Evolutionary conservation across 768 basidiomycete species (phyloP).

Genomic region (Suillus placidus): DNA sequence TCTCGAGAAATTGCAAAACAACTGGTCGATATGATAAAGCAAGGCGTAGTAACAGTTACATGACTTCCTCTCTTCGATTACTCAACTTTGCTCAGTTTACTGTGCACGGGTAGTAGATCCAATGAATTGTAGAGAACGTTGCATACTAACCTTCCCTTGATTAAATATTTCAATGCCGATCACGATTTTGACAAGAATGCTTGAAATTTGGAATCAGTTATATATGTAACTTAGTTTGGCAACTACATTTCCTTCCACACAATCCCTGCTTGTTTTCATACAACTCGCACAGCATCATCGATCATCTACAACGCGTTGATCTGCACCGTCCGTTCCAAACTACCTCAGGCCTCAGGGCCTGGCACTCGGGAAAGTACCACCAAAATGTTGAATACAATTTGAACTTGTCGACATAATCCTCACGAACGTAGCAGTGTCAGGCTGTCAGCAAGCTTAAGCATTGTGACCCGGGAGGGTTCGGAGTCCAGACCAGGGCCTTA

Average conservation of each 20-base stretch:
- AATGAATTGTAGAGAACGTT: not conserved
- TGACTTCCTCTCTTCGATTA: not conserved
- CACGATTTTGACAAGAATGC: no score
- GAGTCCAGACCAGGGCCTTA: not conserved
- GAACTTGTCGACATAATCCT: not conserved
- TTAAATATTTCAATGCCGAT: no score
- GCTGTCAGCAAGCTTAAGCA: not conserved
- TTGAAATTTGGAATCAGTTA: no score
- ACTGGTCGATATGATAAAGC: slow-evolving; percentile 25
- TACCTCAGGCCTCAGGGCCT: no score
- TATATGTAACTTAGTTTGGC: no score
- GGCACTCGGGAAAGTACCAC: not conserved
- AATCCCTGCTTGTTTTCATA: no score
- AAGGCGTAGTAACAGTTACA: slow-evolving; percentile 1
- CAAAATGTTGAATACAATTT: not conserved
- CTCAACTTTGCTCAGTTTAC: not conserved
- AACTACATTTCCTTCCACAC: no score
- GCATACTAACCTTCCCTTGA: no score
- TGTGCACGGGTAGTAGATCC: not conserved
- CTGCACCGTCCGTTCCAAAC: not conserved
- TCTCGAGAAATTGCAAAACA: slow-evolving; percentile 27
- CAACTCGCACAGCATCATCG: not conserved
- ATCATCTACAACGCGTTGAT: not conserved
- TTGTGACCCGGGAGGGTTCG: not conserved
- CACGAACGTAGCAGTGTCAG: not conserved